Conservation (phyloP, 306 rosid species). For the Ormosia semicastrata region DNA sequence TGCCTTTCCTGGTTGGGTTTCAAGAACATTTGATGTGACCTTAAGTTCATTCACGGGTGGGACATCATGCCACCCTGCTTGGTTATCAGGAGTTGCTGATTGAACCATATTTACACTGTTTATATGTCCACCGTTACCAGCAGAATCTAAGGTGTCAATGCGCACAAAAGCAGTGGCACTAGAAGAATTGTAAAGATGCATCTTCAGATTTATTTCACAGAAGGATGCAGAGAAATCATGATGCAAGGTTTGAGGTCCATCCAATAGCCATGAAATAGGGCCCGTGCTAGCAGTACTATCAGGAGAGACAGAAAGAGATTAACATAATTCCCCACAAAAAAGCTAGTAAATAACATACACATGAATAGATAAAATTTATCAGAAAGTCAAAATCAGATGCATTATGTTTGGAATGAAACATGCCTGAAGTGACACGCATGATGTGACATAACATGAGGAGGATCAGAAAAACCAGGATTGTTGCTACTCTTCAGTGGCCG, state of each 20-base stretch:
- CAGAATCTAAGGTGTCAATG: constrained; percentile 54
- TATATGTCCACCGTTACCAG: constrained; percentile 25
- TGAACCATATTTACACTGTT: constrained; percentile 34
- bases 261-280: constrained; percentile 85
- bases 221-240: constrained; percentile 75
- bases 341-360: not conserved
- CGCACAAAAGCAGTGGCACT: constrained; percentile 50
- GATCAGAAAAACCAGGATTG: constrained; percentile 45
- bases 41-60: constrained; percentile 57
- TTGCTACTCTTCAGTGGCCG: constrained; percentile 43
- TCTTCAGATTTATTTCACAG: constrained; percentile 68
- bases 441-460: constrained; percentile 67
- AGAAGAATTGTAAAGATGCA: constrained; percentile 77
- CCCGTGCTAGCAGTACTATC: constrained; percentile 67
- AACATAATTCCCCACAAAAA: not conserved
- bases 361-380: constrained; percentile 11
- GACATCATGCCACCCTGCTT: constrained; percentile 84
- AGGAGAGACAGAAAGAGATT: constrained; percentile 5
- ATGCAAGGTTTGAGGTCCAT: constrained; percentile 70
- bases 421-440: constrained; percentile 91
- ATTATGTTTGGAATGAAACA: constrained; percentile 25
- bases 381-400: constrained; percentile 19
- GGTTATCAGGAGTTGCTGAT: constrained; percentile 46
- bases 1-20: constrained; percentile 43
- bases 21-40: constrained; percentile 51